Base-by-base conservation (phyloP, 2,329 filamentous ascomycete species). In the Aspergillus pseudoterreus region DNA sequence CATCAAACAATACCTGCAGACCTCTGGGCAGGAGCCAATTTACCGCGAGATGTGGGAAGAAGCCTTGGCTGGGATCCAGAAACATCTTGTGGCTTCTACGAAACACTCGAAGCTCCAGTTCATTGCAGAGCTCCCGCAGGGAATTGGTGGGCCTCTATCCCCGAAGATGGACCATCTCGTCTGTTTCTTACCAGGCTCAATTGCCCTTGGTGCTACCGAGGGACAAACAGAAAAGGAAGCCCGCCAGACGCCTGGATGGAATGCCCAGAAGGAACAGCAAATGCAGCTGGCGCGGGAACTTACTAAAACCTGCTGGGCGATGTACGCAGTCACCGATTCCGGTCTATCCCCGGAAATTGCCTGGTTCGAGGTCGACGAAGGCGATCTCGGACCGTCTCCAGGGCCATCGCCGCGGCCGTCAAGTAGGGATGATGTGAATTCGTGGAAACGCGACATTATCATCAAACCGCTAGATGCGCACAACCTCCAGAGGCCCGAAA, bases 161-260 rank as follows among this genome's bases (percentile, higher is more conserved):
- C 87, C 92, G 21, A 99, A 99, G 73, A 97, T 99, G 92, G 94
- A 99, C 66, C 94, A 99, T 66, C 79, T 97, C 4, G 92, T 96
- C 36, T 99, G 94, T 74, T 99, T 99, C 78, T 86, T 96, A 82
- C 92, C 92, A 0, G 94, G 94, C 8, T 96, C 92, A 3, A 96
- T 99, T 63, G 92, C 92, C 0, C 80, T 99, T 1, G 92, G 83
- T 0, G 90, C 84, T 0, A 99, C 94, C 0, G 87, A 84, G 35
- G 94, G 94, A 1, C 71, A 87, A 81, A 1, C 83, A 90, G 65
- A 92, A 92, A 10, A 85, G 83, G 59, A 87, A 88, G 67, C 75
- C 82, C 1, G 27, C 9, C 27, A 8, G 27, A 6, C 8, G 27
- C 75, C 83, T 0, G 80, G 76, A 6, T 97, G 94, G 94, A 84